A percentile compares a stretch with the other conserved stretches of the same genome.
Conservation (phyloP, 106 monocot species). For the Apostasia ramifera region DNA sequence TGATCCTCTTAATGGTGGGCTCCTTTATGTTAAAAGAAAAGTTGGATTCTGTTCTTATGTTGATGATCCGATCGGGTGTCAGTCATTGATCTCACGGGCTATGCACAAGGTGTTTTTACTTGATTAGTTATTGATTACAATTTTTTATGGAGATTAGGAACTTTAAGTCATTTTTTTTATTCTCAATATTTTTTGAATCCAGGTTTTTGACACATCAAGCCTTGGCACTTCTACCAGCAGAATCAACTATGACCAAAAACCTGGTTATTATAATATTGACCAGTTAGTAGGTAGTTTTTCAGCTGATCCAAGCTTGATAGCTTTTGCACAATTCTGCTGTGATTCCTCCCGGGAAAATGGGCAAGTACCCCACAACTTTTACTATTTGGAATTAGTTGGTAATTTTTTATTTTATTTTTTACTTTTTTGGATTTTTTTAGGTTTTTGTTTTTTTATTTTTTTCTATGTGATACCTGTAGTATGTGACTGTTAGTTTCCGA, state of each 20-base stretch:
- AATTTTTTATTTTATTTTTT: not conserved
- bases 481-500: not conserved
- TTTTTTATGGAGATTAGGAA: not conserved
- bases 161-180: not conserved
- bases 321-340: constrained; percentile 80
- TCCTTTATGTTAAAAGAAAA: constrained; percentile 85
- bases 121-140: not conserved
- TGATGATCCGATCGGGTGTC: constrained; percentile 93
- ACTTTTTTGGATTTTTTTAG: not conserved
- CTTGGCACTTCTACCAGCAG: constrained; percentile 2
- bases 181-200: not conserved
- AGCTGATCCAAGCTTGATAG: constrained; percentile 90
- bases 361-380: constrained; percentile 23
- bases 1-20: constrained; percentile 77
- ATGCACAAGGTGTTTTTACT: constrained; percentile 67
- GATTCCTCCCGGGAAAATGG: constrained; percentile 47
- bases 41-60: constrained; percentile 93
- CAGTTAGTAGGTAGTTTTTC: constrained; percentile 93
- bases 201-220: constrained; percentile 54
- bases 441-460: not conserved
- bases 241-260: constrained; percentile 12
- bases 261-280: constrained; percentile 47
- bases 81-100: constrained; percentile 83
- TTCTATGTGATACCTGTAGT: not conserved
- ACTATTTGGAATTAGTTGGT: not conserved